These are phyloP conservation scores for Melanomma pulvis-pyrius DNA, from an alignment of 495 filamentous ascomycete species.

Conservation along the genomic window DNA sequence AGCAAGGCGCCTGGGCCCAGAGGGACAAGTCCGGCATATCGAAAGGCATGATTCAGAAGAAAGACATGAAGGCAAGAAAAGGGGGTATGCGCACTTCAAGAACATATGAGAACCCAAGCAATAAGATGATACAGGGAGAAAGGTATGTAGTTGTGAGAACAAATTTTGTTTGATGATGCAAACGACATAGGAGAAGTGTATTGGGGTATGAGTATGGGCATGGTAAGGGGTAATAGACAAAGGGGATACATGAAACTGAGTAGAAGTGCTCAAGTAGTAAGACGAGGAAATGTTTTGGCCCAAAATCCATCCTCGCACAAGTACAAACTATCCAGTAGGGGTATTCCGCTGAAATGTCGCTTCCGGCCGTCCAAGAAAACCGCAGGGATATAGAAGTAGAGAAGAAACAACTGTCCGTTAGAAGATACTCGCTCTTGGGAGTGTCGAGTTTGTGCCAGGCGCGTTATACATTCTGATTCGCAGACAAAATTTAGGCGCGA, in stretches of 20 bases:
- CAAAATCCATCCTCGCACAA: conserved; percentile 4
- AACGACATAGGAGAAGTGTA: conserved; percentile 18
- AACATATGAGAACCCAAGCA: conserved; percentile 1
- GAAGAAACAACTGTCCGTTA: neutral
- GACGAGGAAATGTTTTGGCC: conserved; percentile 2
- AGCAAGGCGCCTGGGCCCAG: neutral
- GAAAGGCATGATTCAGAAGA: conserved; percentile 8
- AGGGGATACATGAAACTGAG: neutral
- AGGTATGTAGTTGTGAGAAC: neutral
- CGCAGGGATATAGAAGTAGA: neutral
- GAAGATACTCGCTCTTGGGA: neutral
- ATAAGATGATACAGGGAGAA: conserved; percentile 1
- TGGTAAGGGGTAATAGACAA: conserved; percentile 1
- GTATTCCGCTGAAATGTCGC: neutral
- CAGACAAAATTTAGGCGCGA: neutral
- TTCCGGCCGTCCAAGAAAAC: neutral
- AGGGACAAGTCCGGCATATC: neutral
- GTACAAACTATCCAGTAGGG: conserved; percentile 11
- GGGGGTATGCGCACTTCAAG: conserved; percentile 16
- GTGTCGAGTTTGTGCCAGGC: neutral
- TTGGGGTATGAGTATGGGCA: conserved; percentile 8
- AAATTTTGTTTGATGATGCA: neutral
- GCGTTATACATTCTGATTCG: neutral
- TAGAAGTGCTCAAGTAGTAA: conserved; percentile 1
- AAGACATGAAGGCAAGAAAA: neutral